Evolutionary conservation across 176 grass and related monocot genomes (phyloP).

Genomic region (Carex littledalei): DNA sequence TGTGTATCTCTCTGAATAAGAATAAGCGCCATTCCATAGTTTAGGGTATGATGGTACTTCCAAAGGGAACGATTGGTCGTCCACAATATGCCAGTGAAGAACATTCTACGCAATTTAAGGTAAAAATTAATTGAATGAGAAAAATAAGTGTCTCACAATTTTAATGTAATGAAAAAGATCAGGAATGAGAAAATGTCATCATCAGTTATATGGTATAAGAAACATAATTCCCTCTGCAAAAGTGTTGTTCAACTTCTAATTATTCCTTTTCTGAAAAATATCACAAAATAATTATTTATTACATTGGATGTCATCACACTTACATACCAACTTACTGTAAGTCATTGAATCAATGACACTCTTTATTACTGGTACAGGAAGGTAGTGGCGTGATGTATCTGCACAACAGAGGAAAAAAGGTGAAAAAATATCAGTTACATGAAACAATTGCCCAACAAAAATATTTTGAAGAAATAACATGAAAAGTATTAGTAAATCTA

Average conservation of each 20-base stretch:
- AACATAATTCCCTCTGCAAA: background rate
- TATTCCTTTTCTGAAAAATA: background rate
- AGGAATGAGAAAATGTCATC: background rate
- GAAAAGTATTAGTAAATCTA: constrained; percentile 23
- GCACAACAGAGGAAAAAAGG: constrained; percentile 21
- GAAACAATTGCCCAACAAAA: background rate
- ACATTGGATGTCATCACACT: constrained; percentile 9
- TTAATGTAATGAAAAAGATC: background rate
- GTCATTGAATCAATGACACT: constrained; percentile 93
- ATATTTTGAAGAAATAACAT: background rate
- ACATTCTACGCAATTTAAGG: constrained; percentile 54
- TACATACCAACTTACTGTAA: constrained; percentile 83
- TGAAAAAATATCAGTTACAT: background rate
- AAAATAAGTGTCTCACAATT: background rate
- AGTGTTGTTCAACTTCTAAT: background rate
- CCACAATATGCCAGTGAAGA: constrained; percentile 95
- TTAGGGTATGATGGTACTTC: constrained; percentile 95
- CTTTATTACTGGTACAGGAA: constrained; percentile 72
- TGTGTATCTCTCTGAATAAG: constrained; percentile 91
- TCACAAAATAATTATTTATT: background rate
- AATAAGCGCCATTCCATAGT: constrained; percentile 75
- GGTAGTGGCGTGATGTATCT: constrained; percentile 89
- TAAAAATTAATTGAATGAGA: background rate
- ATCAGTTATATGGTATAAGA: background rate
- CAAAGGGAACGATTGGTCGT: constrained; percentile 79